Percentiles rank a stretch among this genome's conserved stretches.
Conservation (phyloP, 768 basidiomycete genomes). For the Multifurca ochricompacta region DNA sequence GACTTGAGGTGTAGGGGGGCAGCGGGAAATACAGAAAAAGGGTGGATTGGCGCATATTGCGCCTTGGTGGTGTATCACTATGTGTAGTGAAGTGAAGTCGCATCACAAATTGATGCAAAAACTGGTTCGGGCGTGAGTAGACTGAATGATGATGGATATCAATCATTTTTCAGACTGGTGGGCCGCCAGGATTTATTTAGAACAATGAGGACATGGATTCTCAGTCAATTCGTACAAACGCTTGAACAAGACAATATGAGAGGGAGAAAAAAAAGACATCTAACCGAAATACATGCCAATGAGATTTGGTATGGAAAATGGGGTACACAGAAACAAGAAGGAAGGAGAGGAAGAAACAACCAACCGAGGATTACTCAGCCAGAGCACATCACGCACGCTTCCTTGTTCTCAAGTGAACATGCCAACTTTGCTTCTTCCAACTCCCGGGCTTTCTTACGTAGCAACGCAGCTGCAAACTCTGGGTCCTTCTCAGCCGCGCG, state of each 20-base stretch:
- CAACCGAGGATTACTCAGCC: slow-evolving; percentile 44
- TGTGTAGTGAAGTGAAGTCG: no score
- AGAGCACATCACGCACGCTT: slow-evolving; percentile 90
- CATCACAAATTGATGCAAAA: no score
- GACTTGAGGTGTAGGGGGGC: no score
- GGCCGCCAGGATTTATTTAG: not conserved
- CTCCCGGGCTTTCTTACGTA: slow-evolving; percentile 62
- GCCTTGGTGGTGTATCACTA: no score
- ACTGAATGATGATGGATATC: no score
- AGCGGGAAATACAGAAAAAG: no score
- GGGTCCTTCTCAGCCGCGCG: slow-evolving; percentile 54
- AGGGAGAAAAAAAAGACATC: not conserved
- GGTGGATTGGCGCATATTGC: no score
- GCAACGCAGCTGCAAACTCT: slow-evolving; percentile 74
- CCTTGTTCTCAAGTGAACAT: slow-evolving; percentile 91
- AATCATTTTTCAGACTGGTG: no score
- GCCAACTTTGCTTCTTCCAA: slow-evolving; percentile 71
- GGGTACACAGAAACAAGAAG: slow-evolving; percentile 1
- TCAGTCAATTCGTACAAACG: not conserved
- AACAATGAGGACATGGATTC: not conserved
- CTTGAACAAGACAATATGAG: not conserved
- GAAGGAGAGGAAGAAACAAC: no score
- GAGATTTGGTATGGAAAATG: not conserved
- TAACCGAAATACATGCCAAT: not conserved
- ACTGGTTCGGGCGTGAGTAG: no score